phyloP scores from a whole-genome alignment of 2,329 filamentous ascomycete genomes.

The Fusarium vanettenii region DNA sequence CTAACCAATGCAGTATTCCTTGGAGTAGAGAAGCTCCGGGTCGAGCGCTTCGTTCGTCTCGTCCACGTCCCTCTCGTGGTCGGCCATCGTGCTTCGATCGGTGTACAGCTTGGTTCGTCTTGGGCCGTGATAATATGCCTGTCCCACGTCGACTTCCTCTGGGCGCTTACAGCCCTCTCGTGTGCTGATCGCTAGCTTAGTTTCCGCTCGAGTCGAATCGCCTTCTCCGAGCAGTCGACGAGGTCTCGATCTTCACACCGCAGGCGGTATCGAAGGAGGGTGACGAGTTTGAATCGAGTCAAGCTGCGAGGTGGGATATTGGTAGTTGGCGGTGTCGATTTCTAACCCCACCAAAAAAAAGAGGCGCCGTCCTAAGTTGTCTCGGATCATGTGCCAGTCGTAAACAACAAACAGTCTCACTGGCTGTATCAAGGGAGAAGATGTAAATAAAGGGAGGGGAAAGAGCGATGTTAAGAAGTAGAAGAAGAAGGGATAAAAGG shows the following conservation, averaged over 20 bases:
- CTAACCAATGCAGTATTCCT: slow-evolving; percentile 88
- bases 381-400: slow-evolving; percentile 20
- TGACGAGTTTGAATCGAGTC: slow-evolving; percentile 9
- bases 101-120: slow-evolving; percentile 12
- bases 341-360: slow-evolving; percentile 38
- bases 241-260: not conserved
- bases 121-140: slow-evolving; percentile 4
- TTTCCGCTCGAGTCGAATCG: not conserved
- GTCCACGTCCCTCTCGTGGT: slow-evolving; percentile 60
- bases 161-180: not conserved
- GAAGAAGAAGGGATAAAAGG: slow-evolving; percentile 11
- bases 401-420: slow-evolving; percentile 7
- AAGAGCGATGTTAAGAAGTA: not conserved
- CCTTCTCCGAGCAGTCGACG: not conserved
- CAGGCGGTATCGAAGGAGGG: not conserved
- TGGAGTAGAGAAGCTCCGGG: slow-evolving; percentile 92
- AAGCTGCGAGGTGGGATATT: slow-evolving; percentile 16
- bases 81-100: slow-evolving; percentile 55
- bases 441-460: not conserved
- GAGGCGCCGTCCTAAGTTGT: slow-evolving; percentile 25
- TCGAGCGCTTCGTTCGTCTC: slow-evolving; percentile 70
- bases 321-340: slow-evolving; percentile 37
- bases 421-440: not conserved
- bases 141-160: slow-evolving; percentile 8
- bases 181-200: not conserved